Conservation (phyloP, 805 yeast species). For the Candida montana region DNA sequence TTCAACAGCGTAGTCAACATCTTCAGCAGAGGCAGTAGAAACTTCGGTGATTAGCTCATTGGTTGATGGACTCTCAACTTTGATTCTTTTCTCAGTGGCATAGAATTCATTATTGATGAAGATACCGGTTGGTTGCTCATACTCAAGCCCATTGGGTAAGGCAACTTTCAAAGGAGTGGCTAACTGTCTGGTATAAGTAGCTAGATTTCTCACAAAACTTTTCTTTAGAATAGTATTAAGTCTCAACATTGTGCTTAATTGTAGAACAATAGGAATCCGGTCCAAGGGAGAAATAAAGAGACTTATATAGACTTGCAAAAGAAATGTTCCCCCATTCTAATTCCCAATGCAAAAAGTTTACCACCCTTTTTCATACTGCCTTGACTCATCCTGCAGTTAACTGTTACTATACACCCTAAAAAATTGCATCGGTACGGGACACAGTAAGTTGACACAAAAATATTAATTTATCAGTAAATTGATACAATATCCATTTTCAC, state of each 20-base stretch:
- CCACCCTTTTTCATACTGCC: no score
- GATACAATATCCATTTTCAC: no score
- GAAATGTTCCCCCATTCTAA: no score
- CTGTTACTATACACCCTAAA: no score
- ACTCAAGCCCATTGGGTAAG: slow-evolving; percentile 59
- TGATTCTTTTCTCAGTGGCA: slow-evolving; percentile 46
- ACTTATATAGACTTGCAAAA: no score
- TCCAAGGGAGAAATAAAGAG: no score
- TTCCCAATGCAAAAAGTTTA: no score
- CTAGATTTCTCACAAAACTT: slow-evolving; percentile 5
- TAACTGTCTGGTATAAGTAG: slow-evolving; percentile 18
- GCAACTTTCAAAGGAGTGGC: slow-evolving; percentile 38
- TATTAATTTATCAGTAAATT: no score
- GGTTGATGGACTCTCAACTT: slow-evolving; percentile 53
- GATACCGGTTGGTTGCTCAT: slow-evolving; percentile 80
- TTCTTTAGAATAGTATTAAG: neutral
- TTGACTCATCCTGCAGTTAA: no score
- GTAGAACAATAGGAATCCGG: neutral
- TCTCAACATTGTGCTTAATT: neutral
- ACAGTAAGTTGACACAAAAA: no score
- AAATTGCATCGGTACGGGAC: no score
- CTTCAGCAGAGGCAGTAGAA: slow-evolving; percentile 51
- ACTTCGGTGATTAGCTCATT: slow-evolving; percentile 56
- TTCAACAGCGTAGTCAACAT: slow-evolving; percentile 64
- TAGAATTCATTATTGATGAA: slow-evolving; percentile 85